phyloP scores from a whole-genome alignment of 208 protist genomes.

The Strigomonas oncopelti region DNA sequence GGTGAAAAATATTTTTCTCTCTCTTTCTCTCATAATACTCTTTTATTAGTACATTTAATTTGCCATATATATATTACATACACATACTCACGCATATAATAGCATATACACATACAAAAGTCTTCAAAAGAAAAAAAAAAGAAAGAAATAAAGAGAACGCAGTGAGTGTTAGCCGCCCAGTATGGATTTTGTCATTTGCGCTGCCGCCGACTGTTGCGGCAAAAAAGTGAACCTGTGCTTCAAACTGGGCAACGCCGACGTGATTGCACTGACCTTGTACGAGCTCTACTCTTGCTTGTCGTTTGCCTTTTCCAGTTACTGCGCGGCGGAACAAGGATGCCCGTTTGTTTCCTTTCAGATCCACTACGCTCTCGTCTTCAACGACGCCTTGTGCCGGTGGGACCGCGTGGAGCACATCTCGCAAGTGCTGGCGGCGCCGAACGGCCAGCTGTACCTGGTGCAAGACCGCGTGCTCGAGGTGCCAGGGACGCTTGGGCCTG shows the following conservation, averaged over 20 bases:
- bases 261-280: not conserved
- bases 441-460: conserved; percentile 70
- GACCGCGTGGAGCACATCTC: conserved; percentile 37
- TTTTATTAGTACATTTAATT: conserved; percentile 17
- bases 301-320: conserved; percentile 28
- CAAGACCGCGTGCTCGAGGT: conserved; percentile 18
- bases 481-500: not conserved
- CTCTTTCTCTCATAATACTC: conserved; percentile 10
- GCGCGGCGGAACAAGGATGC: conserved; percentile 1
- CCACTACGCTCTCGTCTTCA: conserved; percentile 38
- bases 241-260: not conserved
- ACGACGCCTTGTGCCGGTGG: conserved; percentile 47
- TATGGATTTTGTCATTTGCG: conserved; percentile 57
- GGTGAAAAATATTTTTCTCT: no score
- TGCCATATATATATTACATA: no score
- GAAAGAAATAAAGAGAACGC: not conserved
- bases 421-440: conserved; percentile 41
- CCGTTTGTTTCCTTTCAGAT: not conserved
- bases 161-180: no score
- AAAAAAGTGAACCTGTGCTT: conserved; percentile 62
- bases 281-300: not conserved
- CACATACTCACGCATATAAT: no score
- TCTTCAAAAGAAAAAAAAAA: no score
- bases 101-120: no score
- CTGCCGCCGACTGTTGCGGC: conserved; percentile 59